Conservation (phyloP, 306 rosid genomes). For the Prunus mongolica region DNA sequence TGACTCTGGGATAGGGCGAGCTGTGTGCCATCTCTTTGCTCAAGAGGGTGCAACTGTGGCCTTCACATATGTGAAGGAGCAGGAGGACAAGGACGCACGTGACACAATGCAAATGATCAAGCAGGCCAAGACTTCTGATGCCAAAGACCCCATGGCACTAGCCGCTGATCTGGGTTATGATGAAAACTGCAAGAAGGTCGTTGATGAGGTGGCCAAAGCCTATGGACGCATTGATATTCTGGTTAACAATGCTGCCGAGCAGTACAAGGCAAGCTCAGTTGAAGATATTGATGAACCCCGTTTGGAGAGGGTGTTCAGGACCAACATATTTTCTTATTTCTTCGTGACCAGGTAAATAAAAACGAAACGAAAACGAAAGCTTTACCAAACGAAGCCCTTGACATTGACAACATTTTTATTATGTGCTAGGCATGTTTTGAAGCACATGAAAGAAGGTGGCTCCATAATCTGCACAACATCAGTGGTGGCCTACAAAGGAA, state of each 20-base stretch:
- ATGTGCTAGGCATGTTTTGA: constrained; percentile 52
- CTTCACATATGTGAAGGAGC: constrained; percentile 71
- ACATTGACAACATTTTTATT: too few relatives aligned
- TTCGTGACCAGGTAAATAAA: constrained; percentile 47
- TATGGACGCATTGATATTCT: constrained; percentile 59
- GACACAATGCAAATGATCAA: constrained; percentile 53
- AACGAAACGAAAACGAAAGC: not conserved
- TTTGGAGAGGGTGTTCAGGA: constrained; percentile 66
- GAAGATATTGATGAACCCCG: constrained; percentile 67
- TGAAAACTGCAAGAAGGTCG: constrained; percentile 57
- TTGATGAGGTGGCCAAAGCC: constrained; percentile 47
- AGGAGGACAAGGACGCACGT: constrained; percentile 63
- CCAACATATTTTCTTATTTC: constrained; percentile 67
- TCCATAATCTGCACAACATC: constrained; percentile 70
- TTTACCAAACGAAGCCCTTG: not conserved
- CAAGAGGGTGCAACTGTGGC: constrained; percentile 77
- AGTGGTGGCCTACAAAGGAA: constrained; percentile 64
- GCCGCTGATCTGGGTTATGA: constrained; percentile 73
- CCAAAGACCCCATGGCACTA: constrained; percentile 62
- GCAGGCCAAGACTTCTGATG: constrained; percentile 40
- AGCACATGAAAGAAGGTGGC: constrained; percentile 80
- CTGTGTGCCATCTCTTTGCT: constrained; percentile 62
- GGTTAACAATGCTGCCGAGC: constrained; percentile 77
- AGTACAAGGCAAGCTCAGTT: constrained; percentile 39
- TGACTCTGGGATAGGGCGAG: constrained; percentile 78